phyloP scores from a whole-genome alignment of 371 early-diverging fungal genomes.

The Funneliformis caledonium region DNA sequence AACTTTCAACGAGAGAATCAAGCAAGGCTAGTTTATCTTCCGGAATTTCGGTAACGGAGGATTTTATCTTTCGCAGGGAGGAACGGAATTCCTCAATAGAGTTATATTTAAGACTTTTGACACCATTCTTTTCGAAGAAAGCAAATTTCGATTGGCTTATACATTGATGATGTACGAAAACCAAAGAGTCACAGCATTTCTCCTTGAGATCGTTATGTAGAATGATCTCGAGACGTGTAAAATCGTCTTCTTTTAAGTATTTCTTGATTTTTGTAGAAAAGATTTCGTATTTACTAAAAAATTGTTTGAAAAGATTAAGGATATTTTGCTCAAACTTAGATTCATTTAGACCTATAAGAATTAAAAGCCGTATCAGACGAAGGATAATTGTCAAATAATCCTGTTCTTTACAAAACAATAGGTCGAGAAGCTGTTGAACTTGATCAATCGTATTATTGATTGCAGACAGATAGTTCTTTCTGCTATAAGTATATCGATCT shows the following conservation, averaged over 20 bases:
- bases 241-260: not conserved
- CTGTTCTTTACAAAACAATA: not conserved
- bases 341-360: conserved; percentile 25
- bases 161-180: conserved; percentile 4
- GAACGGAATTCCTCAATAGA: conserved; percentile 9
- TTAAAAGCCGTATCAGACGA: conserved; percentile 30
- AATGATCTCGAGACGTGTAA: not conserved
- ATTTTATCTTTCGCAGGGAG: not conserved
- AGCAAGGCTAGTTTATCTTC: too few relatives aligned
- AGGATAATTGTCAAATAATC: not conserved
- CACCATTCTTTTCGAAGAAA: not conserved
- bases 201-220: conserved; percentile 4
- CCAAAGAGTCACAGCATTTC: conserved; percentile 13
- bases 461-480: not conserved
- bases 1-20: too few relatives aligned
- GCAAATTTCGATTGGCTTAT: conserved; percentile 3
- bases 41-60: too few relatives aligned
- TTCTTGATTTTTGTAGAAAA: not conserved
- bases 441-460: not conserved
- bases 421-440: conserved; percentile 6
- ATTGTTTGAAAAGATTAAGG: not conserved
- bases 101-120: conserved; percentile 1
- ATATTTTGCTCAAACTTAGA: not conserved
- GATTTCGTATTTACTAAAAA: not conserved
- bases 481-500: conserved; percentile 1